Base-by-base conservation (phyloP, 805 yeast genomes). In the Teunomyces pallodes region DNA sequence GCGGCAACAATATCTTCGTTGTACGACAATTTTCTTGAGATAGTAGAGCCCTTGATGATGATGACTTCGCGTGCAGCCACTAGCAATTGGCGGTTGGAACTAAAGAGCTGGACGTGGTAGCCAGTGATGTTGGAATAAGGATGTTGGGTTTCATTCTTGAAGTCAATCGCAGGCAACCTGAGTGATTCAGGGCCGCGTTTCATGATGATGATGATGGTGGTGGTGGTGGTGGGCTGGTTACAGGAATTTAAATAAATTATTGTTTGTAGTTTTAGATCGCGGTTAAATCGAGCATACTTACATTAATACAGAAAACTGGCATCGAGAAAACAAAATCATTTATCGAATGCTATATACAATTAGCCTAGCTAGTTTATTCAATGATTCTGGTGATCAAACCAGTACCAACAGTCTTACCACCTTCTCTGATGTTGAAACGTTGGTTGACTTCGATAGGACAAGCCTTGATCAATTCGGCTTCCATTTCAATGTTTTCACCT, bases 351-450 rank as follows among this genome's bases (percentile, higher is more conserved):
- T 47, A 47, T 47, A 39, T 47, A 47, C 50, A 47, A 40, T 42
- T 29, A 26, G 36, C 33, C 43, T 29, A 40, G 32, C 33, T 10
- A 38, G 29, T 42, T 65, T 78, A 82, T 70, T 86, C 92, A 57
- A 88, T 70, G 71, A 90, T 84, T 75, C 96, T 86, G 64, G 99
- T 94, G 62, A 94, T 83, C 79, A 94, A 79, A 80, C 99, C 99
- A 59, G 99, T 94, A 75, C 97, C 99, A 59, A 94, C 97, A 57
- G 99, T 94, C 79, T 87, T 88, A 71, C 97, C 97, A 77, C 98
- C 97, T 80, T 94, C 99, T 84, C 99, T 94, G 72, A 94, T 81
- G 84, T 94, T 94, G 87, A 94, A 94, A 77, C 98, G 88, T 81
- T 91, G 97, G 72, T 96, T 96, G 63, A 86, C 85, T 81, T 94